Evolutionary conservation across 106 monocot species (phyloP).

Genomic region (Gastrodia elata): DNA sequence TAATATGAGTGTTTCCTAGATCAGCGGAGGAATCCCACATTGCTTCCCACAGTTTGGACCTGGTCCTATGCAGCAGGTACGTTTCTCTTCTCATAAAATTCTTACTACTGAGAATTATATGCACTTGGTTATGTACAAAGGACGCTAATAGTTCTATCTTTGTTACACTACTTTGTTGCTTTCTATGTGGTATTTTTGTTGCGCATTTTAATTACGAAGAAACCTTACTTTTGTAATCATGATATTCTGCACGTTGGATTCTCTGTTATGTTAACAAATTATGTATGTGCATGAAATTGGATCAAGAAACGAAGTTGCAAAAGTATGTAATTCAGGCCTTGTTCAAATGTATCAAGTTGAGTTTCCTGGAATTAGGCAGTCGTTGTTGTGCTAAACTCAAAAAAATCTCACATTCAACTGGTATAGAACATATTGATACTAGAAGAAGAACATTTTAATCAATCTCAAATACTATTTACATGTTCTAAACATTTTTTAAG

Average conservation of each 20-base stretch:
- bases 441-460: too few relatives aligned
- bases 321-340: too few relatives aligned
- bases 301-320: too few relatives aligned
- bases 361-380: too few relatives aligned
- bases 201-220: background rate
- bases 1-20: conserved; percentile 14
- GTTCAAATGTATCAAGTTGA: too few relatives aligned
- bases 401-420: too few relatives aligned
- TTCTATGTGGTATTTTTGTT: background rate
- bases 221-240: background rate
- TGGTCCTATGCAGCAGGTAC: conserved; percentile 90
- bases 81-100: background rate
- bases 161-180: background rate
- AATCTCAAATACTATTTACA: too few relatives aligned
- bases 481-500: too few relatives aligned
- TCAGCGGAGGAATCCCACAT: conserved; percentile 97
- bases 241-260: background rate
- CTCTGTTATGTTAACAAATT: too few relatives aligned
- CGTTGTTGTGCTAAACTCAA: too few relatives aligned
- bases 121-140: background rate
- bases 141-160: background rate
- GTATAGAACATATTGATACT: too few relatives aligned
- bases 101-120: background rate
- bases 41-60: conserved; percentile 98
- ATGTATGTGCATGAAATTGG: too few relatives aligned